Percentiles rank a stretch among this genome's conserved stretches.
phyloP scores from a whole-genome alignment of 352 stramenopile species.

The Phytopythium cucurbitacearum region DNA sequence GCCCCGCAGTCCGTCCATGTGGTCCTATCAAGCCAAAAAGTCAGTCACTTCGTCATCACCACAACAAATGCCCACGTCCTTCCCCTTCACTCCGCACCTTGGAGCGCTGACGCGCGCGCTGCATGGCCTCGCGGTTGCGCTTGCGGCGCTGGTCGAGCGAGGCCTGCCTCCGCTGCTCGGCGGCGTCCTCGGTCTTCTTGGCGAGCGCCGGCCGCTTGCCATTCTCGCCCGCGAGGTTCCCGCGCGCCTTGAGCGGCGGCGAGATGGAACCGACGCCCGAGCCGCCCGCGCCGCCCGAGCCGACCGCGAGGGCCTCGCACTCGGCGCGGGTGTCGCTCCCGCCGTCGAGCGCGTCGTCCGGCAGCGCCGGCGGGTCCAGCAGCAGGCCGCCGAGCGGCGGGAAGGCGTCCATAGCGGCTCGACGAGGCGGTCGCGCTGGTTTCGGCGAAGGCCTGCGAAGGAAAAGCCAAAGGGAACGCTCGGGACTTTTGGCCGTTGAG shows the following conservation, averaged over 20 bases:
- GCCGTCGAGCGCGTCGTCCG: too few species aligned
- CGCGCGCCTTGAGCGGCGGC: slow-evolving; percentile 1
- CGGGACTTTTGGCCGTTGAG: too few species aligned
- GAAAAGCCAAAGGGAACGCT: too few species aligned
- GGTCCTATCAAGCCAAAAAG: slow-evolving; percentile 12
- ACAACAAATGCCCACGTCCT: background rate
- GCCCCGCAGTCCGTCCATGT: slow-evolving; percentile 39
- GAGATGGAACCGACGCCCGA: background rate
- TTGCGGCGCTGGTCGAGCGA: slow-evolving; percentile 45
- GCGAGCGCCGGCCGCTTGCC: background rate
- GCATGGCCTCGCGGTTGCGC: slow-evolving; percentile 61
- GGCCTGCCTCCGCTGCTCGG: slow-evolving; percentile 17
- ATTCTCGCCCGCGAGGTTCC: too few species aligned
- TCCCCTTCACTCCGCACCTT: slow-evolving; percentile 10
- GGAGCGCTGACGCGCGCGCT: slow-evolving; percentile 44
- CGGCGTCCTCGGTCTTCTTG: background rate
- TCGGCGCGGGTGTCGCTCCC: too few species aligned
- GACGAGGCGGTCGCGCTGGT: too few species aligned
- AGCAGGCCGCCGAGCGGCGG: too few species aligned
- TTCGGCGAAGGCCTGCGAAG: too few species aligned
- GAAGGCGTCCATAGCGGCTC: too few species aligned
- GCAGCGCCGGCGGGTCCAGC: too few species aligned
- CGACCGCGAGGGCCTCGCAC: background rate
- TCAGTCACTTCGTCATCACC: background rate
- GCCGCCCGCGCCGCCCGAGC: background rate